Evolutionary conservation across 2,329 filamentous ascomycete genomes (phyloP).

Genomic region (Metarhizium robertsii): DNA sequence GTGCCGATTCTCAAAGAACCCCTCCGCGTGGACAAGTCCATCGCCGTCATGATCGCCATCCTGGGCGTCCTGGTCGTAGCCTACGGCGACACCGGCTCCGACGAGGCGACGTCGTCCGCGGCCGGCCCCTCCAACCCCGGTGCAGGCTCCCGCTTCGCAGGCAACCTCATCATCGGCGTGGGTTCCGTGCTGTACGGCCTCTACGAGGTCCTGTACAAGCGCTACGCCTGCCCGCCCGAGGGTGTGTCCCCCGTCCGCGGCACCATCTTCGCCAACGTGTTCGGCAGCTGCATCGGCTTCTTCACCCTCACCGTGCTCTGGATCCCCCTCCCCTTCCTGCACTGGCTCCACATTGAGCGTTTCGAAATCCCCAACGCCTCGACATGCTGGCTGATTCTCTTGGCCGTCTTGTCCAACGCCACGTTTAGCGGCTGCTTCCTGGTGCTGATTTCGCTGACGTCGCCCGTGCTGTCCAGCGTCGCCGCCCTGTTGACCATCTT

Average conservation of each 20-base stretch:
- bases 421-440: slow-evolving; percentile 90
- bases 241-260: slow-evolving; percentile 77
- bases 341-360: slow-evolving; percentile 66
- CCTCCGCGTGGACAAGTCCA: slow-evolving; percentile 71
- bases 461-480: slow-evolving; percentile 84
- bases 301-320: slow-evolving; percentile 86
- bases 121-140: slow-evolving; percentile 3
- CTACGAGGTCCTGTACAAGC: slow-evolving; percentile 96
- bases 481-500: slow-evolving; percentile 94
- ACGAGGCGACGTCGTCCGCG: slow-evolving; percentile 14
- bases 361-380: slow-evolving; percentile 75
- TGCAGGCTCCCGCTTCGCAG: slow-evolving; percentile 61
- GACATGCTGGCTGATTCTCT: slow-evolving; percentile 68
- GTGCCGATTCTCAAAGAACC: slow-evolving; percentile 84
- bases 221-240: slow-evolving; percentile 84
- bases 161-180: slow-evolving; percentile 85
- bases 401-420: slow-evolving; percentile 80
- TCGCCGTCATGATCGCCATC: slow-evolving; percentile 82
- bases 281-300: slow-evolving; percentile 75
- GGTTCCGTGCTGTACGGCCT: slow-evolving; percentile 91
- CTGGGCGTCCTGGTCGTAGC: slow-evolving; percentile 88
- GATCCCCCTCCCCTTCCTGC: slow-evolving; percentile 81
- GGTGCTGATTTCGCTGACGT: slow-evolving; percentile 85
- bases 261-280: slow-evolving; percentile 90
- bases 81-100: slow-evolving; percentile 64